Evolutionary conservation across 2,329 filamentous ascomycete genomes (phyloP), one percentile per base, ranked within the genome.

Genomic region (Pezicula radicicola): DNA sequence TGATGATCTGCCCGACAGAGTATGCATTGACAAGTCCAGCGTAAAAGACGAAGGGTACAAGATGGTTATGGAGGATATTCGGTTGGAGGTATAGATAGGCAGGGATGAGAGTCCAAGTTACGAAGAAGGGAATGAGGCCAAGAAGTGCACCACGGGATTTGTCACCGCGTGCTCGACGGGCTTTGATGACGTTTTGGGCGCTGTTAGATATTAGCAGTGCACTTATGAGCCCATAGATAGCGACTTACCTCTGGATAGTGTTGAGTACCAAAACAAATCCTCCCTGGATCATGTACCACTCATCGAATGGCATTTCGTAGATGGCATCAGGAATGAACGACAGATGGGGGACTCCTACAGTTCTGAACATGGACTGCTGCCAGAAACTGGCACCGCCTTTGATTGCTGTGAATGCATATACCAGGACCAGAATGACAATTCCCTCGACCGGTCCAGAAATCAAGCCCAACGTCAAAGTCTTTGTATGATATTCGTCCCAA

Each of bases 401-500:
- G 67, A 84, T 84, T 46, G 88, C 93, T 4, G 94, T 97, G 57
- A 95, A 74, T 35, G 84, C 82, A 70, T 94, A 97, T 54, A 99
- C 85, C 50, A 81, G 68, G 63, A 90, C 87, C 18, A 99, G 79
- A 39, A 90, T 91, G 44, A 97, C 73, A 51, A 99, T 87, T 48
- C 94, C 94, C 72, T 99, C 94, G 36, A 99, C 94, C 4, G 94
- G 94, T 0, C 94, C 94, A 58, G 93, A 97, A 60, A 99, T 80
- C 56, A 97, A 75, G 53, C 94, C 94, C 6, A 99, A 82, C 1
- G 91, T 97, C 45, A 99, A 81, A 3, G 92, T 94, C 71, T 97
- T 92, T 48, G 94, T 99, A 74, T 97, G 93, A 73, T 97, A 99
- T 70, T 97, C 94, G 67, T 99, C 94, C 94, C 94, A 99, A 33